Base-by-base conservation (phyloP, 495 filamentous ascomycete species). In the Talaromyces stipitatus region DNA sequence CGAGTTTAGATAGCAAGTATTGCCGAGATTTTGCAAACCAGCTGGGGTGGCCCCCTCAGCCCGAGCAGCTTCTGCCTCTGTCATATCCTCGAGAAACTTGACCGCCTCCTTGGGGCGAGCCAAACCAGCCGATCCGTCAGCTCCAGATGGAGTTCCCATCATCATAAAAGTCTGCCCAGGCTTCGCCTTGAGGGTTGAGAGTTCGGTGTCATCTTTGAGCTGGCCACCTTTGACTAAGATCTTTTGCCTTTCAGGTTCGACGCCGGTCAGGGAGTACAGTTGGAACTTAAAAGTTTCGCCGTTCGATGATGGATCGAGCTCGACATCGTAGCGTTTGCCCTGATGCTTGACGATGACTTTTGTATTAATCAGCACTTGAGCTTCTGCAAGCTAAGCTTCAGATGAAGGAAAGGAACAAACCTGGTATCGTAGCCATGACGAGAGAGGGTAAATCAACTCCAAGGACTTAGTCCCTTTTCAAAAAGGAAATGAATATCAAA, bases 1-100 rank as follows among this genome's bases (percentile, higher is more conserved):
- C 22, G 95, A 91, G 77, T 98, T 98, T 66, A 97, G 84, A 68
- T 98, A 98, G 77, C 94, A 98, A 1, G 94, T 97, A 66, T 98
- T 98, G 23, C 94, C 94, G 58, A 96, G 76, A 63, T 98, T 98
- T 67, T 91, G 82, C 59, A 98, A 69, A 28, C 94, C 94, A 56
- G 94, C 89, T 11, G 94, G 94, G 48, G 77, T 90, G 43, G 92
- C 94, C 41, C 90, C 92, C 48, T 84, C 86, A 60, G 84, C 79
- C 65, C 82, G 85, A 22, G 94, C 95, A 27, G 84, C 83, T 67
- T 98, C 92, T 22, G 92, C 92, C 65, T 94, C 94, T 4, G 91
- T 95, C 94, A 98, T 96, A 67, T 98, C 94, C 69, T 98, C 94
- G 61, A 95, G 68, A 63, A 98, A 98, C 70, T 86, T 91, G 65